phyloP scores from a whole-genome alignment of 164 flowering plant species.

The Echeveria elegans region DNA sequence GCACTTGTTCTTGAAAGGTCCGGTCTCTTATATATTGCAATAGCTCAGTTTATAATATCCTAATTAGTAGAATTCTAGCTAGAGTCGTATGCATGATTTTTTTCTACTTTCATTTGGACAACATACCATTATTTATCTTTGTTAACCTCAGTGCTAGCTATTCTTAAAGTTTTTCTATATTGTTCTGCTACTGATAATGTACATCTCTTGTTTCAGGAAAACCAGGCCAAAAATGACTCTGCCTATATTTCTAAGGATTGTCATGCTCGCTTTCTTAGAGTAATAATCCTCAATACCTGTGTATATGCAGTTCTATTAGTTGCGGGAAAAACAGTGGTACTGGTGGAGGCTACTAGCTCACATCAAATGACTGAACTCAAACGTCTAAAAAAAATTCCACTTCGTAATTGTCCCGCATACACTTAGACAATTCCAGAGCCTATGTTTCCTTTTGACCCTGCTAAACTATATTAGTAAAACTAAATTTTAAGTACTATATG shows the following conservation, averaged over 20 bases:
- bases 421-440: too few relatives aligned
- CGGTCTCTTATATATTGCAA: not conserved
- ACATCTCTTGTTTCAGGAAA: constrained; percentile 49
- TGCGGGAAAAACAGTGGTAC: too few relatives aligned
- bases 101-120: too few relatives aligned
- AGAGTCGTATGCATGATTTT: not conserved
- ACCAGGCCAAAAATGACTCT: constrained; percentile 69
- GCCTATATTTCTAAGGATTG: constrained; percentile 48
- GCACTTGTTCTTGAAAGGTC: constrained; percentile 72
- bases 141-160: not conserved
- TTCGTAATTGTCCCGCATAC: too few relatives aligned
- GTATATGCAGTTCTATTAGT: too few relatives aligned
- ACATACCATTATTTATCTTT: not conserved
- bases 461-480: too few relatives aligned
- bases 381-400: too few relatives aligned
- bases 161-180: too few relatives aligned
- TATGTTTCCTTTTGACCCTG: too few relatives aligned
- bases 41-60: not conserved
- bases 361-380: too few relatives aligned
- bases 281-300: constrained; percentile 23
- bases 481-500: too few relatives aligned
- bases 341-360: not conserved
- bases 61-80: not conserved
- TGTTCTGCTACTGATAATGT: too few relatives aligned
- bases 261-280: constrained; percentile 73